Percentiles rank a stretch among this genome's conserved stretches.
Conservation (phyloP, 108 stramenopile species). For the Nitzschia sp. region DNA sequence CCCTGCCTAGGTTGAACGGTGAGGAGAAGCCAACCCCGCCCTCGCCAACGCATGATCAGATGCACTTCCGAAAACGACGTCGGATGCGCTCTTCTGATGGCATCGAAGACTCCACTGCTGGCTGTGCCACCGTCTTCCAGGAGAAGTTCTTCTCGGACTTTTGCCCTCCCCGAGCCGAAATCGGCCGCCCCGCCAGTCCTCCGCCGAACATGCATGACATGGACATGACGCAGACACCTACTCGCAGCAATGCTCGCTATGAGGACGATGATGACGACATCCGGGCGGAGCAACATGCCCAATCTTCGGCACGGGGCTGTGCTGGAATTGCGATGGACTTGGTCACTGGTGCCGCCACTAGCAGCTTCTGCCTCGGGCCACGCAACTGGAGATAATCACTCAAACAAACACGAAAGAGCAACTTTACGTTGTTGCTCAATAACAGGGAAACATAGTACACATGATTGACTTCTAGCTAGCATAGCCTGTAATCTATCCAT, state of each 20-base stretch:
- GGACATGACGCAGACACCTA: conserved; percentile 23
- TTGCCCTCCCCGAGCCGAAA: conserved; percentile 58
- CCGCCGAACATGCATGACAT: conserved; percentile 15
- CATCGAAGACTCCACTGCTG: conserved; percentile 9
- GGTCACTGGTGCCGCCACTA: conserved; percentile 54
- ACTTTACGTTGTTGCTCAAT: background rate
- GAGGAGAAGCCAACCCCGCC: conserved; percentile 14
- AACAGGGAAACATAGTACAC: background rate
- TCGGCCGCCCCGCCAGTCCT: conserved; percentile 36
- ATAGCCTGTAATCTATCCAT: too few species aligned
- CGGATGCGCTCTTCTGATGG: conserved; percentile 47
- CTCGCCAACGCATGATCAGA: conserved; percentile 36
- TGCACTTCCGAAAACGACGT: conserved; percentile 49
- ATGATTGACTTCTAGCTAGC: background rate
- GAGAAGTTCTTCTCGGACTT: conserved; percentile 59
- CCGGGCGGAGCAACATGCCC: conserved; percentile 10
- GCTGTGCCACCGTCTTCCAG: conserved; percentile 29
- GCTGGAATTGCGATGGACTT: conserved; percentile 50
- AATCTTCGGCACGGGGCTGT: conserved; percentile 36
- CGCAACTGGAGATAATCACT: conserved; percentile 31
- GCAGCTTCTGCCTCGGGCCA: conserved; percentile 55
- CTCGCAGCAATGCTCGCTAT: background rate
- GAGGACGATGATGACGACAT: conserved; percentile 32
- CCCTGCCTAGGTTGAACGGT: conserved; percentile 28
- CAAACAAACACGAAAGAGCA: background rate